Evolutionary conservation across 257 asterid species (phyloP).

Genomic region (Striga asiatica): DNA sequence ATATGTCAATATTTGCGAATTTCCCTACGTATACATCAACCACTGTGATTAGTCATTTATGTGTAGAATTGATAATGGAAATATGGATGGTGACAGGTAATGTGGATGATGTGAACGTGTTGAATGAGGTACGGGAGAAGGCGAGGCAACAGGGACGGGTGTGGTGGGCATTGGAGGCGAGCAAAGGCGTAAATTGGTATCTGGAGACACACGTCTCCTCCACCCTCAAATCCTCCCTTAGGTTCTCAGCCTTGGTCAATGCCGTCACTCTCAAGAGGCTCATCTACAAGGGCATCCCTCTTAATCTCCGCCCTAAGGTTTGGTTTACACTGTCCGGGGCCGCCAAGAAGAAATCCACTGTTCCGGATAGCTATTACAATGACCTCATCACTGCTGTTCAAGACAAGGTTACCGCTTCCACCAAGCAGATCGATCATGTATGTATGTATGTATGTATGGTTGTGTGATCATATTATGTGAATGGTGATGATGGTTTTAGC

Average conservation of each 20-base stretch:
- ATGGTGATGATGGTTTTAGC: neutral
- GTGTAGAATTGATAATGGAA: too few relatives aligned
- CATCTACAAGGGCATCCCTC: conserved; percentile 77
- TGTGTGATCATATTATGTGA: neutral
- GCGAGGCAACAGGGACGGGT: conserved; percentile 77
- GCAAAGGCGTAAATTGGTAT: conserved; percentile 78
- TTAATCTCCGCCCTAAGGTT: conserved; percentile 60
- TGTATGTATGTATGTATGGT: neutral
- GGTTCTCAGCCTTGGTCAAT: conserved; percentile 60
- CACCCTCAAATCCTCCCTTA: conserved; percentile 44
- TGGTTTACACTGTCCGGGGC: conserved; percentile 90
- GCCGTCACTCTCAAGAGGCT: conserved; percentile 72
- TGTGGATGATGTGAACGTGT: conserved; percentile 86
- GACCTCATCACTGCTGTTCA: conserved; percentile 58
- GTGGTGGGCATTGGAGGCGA: conserved; percentile 87
- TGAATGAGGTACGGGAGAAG: conserved; percentile 89
- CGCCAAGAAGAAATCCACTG: conserved; percentile 78
- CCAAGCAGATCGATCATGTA: conserved; percentile 92
- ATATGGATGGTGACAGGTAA: too few relatives aligned
- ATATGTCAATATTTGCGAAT: too few relatives aligned
- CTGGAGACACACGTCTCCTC: conserved; percentile 39
- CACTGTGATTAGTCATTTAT: too few relatives aligned
- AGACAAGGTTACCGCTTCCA: conserved; percentile 67
- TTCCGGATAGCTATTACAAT: conserved; percentile 72
- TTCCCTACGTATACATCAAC: too few relatives aligned